These are phyloP conservation scores for Odonthalia washingtoniensis DNA, from an alignment of 31 red algal genomes.

Conservation along the genomic window DNA sequence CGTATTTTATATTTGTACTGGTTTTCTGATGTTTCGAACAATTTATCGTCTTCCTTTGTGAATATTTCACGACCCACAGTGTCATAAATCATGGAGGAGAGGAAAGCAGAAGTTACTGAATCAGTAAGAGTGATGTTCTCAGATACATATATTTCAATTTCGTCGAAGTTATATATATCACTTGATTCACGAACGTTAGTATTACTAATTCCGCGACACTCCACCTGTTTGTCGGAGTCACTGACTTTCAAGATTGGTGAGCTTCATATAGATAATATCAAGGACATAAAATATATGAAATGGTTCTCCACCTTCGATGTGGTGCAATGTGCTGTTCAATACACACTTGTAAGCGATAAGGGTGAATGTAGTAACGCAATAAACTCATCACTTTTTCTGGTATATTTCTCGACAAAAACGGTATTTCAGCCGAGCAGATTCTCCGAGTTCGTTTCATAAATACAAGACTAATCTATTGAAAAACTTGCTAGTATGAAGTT, in stretches of 20 bases:
- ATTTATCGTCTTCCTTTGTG: constrained; percentile 56
- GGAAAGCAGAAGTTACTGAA: not conserved
- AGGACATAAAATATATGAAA: not conserved
- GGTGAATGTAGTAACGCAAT: not conserved
- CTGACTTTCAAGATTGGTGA: constrained; percentile 22
- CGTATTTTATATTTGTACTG: constrained; percentile 47
- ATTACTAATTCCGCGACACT: constrained; percentile 63
- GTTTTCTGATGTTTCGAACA: constrained; percentile 55
- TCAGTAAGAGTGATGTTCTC: no score
- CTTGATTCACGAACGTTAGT: constrained; percentile 43
- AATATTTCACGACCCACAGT: constrained; percentile 42
- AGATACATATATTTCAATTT: not conserved
- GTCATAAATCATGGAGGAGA: constrained; percentile 37
- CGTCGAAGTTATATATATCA: constrained; percentile 29
- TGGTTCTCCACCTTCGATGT: not conserved
- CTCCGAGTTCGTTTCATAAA: no score
- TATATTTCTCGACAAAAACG: constrained; percentile 7
- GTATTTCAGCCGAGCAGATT: constrained; percentile 7
- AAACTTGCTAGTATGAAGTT: no score
- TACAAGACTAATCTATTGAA: no score
- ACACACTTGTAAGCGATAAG: constrained; percentile 1
- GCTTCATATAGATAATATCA: no score
- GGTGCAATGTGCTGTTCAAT: constrained; percentile 52
- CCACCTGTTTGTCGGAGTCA: constrained; percentile 60
- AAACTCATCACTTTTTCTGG: constrained; percentile 47